Base-by-base conservation (phyloP, 192 early-diverging fungal genomes). In the Helicostylum pulchrum region DNA sequence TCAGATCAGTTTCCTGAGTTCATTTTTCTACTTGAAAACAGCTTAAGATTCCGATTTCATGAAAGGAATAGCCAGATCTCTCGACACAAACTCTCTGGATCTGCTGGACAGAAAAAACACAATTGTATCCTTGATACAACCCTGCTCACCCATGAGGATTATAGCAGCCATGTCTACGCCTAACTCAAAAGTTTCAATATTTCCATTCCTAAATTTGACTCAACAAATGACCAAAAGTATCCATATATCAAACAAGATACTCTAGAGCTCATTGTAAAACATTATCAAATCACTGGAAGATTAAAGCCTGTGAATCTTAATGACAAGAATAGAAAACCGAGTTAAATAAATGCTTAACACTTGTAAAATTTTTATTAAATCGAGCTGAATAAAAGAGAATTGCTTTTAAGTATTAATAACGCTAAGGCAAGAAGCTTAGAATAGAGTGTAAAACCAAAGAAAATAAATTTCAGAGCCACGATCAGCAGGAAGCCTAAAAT, bases 111-210 rank as follows among this genome's bases (percentile, higher is more conserved):
- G 52, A 53, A 53, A 53, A 53, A 53, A 53, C 23, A 56, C 54
- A 44, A 58, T 58, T 44, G 19, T 44, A 58, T 58, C 19, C 19
- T 58, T 58, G 36, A 43, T 58, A 43, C 19, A 58, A 58, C 36
- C 55, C 55, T 58, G 39, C 55, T 44, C 36, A 58, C 36, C 39
- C 55, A 58, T 58, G 55, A 58, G 55, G 34, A 58, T 58, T 58
- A 58, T 58, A 58, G 55, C 39, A 58, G 23, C 55, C 39, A 58
- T 58, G 36, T 43, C 20, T 44, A 58, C 55, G 44, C 39, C 39
- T 39, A 58, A 43, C 55, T 58, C 20, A n/a, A 36, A 54, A 54
- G 53, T 34, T 36, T 36, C 53, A 54, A 19, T 54, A 54, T 54
- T 34, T 54, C 30, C 53, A 54, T 36, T 54, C 32, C 32, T 54